These are phyloP conservation scores for Cucurbita pepo DNA, from an alignment of 306 rosid species.

Conservation along the genomic window DNA sequence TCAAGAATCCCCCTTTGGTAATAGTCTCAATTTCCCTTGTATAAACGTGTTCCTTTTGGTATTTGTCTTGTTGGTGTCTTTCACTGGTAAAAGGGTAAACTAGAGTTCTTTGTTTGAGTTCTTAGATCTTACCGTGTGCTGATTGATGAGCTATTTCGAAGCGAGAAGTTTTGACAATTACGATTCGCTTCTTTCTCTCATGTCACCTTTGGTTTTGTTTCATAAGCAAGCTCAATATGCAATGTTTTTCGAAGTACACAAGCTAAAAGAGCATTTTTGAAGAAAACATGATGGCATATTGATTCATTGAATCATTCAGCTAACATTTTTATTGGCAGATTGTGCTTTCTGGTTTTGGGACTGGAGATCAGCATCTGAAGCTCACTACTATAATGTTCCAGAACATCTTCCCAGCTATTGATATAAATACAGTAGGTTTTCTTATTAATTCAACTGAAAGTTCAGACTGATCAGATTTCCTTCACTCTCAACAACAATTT, in stretches of 20 bases:
- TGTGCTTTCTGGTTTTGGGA: conserved; percentile 86
- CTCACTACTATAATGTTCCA: conserved; percentile 77
- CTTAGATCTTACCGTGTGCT: not conserved
- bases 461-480: not conserved
- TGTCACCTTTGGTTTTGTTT: not conserved
- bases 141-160: not conserved
- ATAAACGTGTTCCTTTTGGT: not conserved
- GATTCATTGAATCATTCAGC: not conserved
- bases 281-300: not conserved
- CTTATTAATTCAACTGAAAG: not conserved
- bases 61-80: no score
- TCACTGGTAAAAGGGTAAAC: no score
- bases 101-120: not conserved
- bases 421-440: conserved; percentile 78
- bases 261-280: not conserved
- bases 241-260: not conserved
- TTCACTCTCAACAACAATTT: conserved; percentile 3
- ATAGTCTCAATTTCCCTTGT: not conserved
- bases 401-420: conserved; percentile 89
- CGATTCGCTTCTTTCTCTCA: not conserved
- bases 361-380: conserved; percentile 54
- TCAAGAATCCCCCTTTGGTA: conserved; percentile 88
- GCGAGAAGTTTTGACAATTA: not conserved
- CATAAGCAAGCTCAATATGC: not conserved
- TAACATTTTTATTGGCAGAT: conserved; percentile 32